Percentiles rank a stretch among this genome's conserved stretches.
These are phyloP conservation scores for Hypoxylon subgilvum DNA, from an alignment of 495 filamentous ascomycete species.

Conservation along the genomic window DNA sequence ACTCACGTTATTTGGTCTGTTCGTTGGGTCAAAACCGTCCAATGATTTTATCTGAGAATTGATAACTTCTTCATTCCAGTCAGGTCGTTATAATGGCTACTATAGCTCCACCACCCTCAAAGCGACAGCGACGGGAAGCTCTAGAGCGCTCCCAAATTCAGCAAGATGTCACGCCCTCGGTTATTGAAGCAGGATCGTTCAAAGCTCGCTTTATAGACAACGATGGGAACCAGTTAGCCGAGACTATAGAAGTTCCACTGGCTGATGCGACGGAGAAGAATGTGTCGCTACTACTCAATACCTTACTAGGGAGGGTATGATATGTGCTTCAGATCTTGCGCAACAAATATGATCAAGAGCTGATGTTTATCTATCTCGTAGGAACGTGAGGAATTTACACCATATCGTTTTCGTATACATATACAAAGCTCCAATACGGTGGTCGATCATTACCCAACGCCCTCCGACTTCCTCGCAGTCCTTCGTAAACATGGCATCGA, in stretches of 20 bases:
- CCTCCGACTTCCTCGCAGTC: slow-evolving; percentile 50
- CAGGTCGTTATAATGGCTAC: slow-evolving; percentile 72
- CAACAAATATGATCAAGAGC: not conserved
- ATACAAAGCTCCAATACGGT: slow-evolving; percentile 64
- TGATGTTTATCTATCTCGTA: slow-evolving; percentile 21
- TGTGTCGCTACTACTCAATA: slow-evolving; percentile 89
- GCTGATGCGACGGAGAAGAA: slow-evolving; percentile 88
- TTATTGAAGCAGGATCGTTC: slow-evolving; percentile 75
- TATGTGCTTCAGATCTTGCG: slow-evolving; percentile 2
- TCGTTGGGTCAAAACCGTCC: not conserved
- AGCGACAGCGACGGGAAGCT: slow-evolving; percentile 80
- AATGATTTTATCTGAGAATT: not conserved
- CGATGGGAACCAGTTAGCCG: slow-evolving; percentile 66
- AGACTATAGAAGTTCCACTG: slow-evolving; percentile 79
- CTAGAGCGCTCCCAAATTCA: slow-evolving; percentile 75
- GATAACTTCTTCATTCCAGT: not conserved
- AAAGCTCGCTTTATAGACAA: slow-evolving; percentile 88
- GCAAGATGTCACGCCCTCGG: slow-evolving; percentile 73
- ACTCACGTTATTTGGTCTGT: not conserved
- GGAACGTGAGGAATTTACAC: slow-evolving; percentile 79
- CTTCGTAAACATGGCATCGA: slow-evolving; percentile 56
- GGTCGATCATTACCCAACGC: slow-evolving; percentile 73
- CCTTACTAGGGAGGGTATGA: slow-evolving; percentile 78
- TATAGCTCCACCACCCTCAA: slow-evolving; percentile 84
- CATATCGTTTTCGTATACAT: slow-evolving; percentile 84